Evolutionary conservation across 371 early-diverging fungal species (phyloP), one percentile per base, ranked within the genome.

Genomic region (Mucor racemosus): DNA sequence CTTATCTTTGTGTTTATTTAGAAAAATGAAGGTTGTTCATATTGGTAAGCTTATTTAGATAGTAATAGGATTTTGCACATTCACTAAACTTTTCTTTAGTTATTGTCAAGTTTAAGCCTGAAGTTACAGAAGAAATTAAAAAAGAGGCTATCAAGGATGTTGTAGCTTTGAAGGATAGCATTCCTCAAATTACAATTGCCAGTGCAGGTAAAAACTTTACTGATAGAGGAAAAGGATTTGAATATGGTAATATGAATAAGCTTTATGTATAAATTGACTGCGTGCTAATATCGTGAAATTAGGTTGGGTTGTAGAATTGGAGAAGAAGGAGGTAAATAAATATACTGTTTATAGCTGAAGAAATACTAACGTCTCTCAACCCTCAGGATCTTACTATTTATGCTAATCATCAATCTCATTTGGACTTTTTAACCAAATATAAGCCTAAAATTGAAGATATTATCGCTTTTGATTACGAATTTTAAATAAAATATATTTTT

Each of bases 251-350:
- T n/a, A 34, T 7, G n/a, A 10, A 7, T 8, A 7, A 13, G 3
- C 39, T 36, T 1, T 42, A 56, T 31, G 11, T 54, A 31, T 21
- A 33, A 7, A 53, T 50, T 21, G 42, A 53, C 38, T 21, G 48
- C 26, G 19, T 60, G 33, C 7, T 53, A 7, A 53, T 26, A 7
- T 26, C 13, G 26, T 26, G 53, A 53, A 14, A 53, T 46, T 68
- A 81, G 81, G 77, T 17, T 82, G 83, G 83, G 80, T 82, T 26
- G 69, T 82, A 48, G 83, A 82, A 58, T 58, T 80, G 38, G 72
- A 71, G 21, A 75, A 58, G 40, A 78, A 82, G 58, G 77, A 82
- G 74, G 82, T 82, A 72, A 61, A 44, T 26, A 7, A 17, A 54
- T 21, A 56, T 36, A 31, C n/a, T 5, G 53, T 44, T 15, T 8